phyloP scores from a whole-genome alignment of 306 rosid genomes.

The Datisca glomerata region DNA sequence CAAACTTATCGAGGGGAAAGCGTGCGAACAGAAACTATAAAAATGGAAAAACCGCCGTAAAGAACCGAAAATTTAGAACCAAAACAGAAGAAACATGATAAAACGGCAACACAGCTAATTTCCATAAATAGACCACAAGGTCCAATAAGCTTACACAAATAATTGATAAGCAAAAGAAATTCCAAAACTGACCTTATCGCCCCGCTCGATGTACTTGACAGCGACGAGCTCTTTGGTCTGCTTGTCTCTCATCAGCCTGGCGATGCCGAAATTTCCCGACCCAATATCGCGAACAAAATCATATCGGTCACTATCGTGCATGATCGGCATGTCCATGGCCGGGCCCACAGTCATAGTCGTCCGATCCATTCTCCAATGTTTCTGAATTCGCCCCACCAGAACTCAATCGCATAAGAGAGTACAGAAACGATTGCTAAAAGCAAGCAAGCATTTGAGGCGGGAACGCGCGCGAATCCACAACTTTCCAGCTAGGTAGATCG shows the following conservation, averaged over 20 bases:
- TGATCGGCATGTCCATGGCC: slow-evolving; percentile 70
- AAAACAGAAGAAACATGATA: slow-evolving; percentile 4
- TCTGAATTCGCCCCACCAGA: slow-evolving; percentile 9
- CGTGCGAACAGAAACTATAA: neutral
- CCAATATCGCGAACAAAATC: slow-evolving; percentile 82
- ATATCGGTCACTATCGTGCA: slow-evolving; percentile 88
- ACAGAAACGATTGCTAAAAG: neutral
- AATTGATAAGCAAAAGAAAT: neutral
- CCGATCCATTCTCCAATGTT: slow-evolving; percentile 50
- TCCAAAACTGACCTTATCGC: slow-evolving; percentile 52
- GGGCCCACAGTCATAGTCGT: slow-evolving; percentile 54
- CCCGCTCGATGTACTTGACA: slow-evolving; percentile 86
- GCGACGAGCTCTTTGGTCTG: slow-evolving; percentile 81
- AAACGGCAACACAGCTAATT: slow-evolving; percentile 1
- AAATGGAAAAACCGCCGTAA: slow-evolving; percentile 6
- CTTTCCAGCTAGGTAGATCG: slow-evolving; percentile 10
- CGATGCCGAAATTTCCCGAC: slow-evolving; percentile 83
- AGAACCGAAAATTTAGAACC: slow-evolving; percentile 6
- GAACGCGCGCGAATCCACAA: too few relatives aligned
- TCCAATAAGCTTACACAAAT: slow-evolving; percentile 1
- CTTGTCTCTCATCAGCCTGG: slow-evolving; percentile 82
- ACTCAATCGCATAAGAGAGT: slow-evolving; percentile 24
- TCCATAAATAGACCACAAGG: slow-evolving; percentile 10
- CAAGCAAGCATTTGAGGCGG: too few relatives aligned
- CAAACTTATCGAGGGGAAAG: too few relatives aligned